These are phyloP conservation scores for Paecilomyces sp. DNA, from an alignment of 2,329 filamentous ascomycete genomes.

Conservation along the genomic window DNA sequence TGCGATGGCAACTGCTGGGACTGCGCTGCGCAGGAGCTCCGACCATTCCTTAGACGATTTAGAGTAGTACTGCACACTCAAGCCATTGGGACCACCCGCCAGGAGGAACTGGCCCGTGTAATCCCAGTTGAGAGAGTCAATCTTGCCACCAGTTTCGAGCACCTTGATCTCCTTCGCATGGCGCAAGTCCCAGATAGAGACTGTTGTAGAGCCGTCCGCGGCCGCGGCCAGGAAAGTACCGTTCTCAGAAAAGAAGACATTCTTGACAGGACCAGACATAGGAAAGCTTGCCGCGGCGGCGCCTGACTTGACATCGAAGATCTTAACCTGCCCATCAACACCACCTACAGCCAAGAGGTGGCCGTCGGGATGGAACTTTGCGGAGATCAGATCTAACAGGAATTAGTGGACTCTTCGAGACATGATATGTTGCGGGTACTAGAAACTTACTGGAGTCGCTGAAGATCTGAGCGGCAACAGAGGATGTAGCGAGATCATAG, in stretches of 20 bases:
- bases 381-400: constrained; percentile 60
- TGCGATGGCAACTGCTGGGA: constrained; percentile 62
- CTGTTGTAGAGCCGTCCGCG: constrained; percentile 66
- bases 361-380: constrained; percentile 93
- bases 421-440: background rate
- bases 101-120: constrained; percentile 92
- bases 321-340: constrained; percentile 70
- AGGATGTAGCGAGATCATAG: constrained; percentile 66
- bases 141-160: constrained; percentile 74
- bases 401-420: constrained; percentile 11
- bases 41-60: constrained; percentile 86
- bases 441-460: constrained; percentile 64
- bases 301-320: constrained; percentile 80
- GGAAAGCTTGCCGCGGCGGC: constrained; percentile 69
- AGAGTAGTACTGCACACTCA: constrained; percentile 82
- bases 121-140: constrained; percentile 78
- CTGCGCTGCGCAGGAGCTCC: constrained; percentile 70
- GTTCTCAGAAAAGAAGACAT: constrained; percentile 87
- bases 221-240: constrained; percentile 90
- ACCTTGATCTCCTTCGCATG: constrained; percentile 76
- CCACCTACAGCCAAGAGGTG: constrained; percentile 83
- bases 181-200: constrained; percentile 86
- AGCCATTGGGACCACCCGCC: constrained; percentile 67
- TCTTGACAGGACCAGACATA: constrained; percentile 59
- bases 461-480: constrained; percentile 69